Conservation (phyloP, 768 basidiomycete genomes). For the Psilocybe sp. region DNA sequence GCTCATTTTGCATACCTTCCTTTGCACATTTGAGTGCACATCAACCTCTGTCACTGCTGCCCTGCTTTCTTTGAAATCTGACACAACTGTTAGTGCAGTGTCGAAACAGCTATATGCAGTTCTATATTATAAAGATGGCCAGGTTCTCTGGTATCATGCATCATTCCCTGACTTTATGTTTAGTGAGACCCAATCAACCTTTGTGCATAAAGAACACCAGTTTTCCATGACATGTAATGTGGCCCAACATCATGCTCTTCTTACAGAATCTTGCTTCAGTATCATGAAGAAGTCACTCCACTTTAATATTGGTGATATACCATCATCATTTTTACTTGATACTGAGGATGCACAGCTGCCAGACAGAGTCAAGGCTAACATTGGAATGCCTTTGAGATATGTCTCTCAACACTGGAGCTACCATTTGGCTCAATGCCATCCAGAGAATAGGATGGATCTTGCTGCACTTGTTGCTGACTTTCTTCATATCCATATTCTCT, state of each 20-base stretch:
- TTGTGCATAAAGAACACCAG: neutral
- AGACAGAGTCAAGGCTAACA: conserved; percentile 1
- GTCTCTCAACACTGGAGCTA: too few species aligned
- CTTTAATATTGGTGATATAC: conserved; percentile 16
- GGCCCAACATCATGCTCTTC: conserved; percentile 4
- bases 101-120: conserved; percentile 15
- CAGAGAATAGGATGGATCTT: too few species aligned
- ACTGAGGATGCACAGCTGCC: neutral
- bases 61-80: neutral
- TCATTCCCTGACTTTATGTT: conserved; percentile 20
- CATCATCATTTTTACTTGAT: conserved; percentile 13
- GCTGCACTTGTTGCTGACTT: conserved; percentile 13
- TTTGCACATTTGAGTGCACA: conserved; percentile 13
- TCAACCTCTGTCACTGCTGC: conserved; percentile 10
- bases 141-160: conserved; percentile 17
- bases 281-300: conserved; percentile 8
- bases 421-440: too few species aligned
- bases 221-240: conserved; percentile 9
- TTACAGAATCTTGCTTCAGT: conserved; percentile 11
- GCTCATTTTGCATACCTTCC: conserved; percentile 14
- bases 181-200: conserved; percentile 7
- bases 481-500: conserved; percentile 15
- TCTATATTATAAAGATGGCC: conserved; percentile 14
- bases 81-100: conserved; percentile 1
- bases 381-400: neutral